Evolutionary conservation across 2,329 filamentous ascomycete genomes (phyloP), one percentile per base, ranked within the genome.

Genomic region (Grosmannia serpens): DNA sequence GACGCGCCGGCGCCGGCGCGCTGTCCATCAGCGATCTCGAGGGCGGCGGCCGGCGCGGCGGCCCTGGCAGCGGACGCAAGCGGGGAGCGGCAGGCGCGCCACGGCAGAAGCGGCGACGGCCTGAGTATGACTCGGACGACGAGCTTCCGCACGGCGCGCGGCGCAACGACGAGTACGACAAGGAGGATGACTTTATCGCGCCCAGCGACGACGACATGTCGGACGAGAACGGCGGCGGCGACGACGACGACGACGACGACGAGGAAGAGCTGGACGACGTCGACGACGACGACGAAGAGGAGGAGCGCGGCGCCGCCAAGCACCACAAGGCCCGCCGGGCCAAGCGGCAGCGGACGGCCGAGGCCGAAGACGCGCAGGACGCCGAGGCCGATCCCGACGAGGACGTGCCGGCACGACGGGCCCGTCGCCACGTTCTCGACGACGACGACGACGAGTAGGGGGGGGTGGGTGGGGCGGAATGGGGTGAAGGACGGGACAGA

Each of bases 121-220:
- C 78, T 60, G 87, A 88, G 64, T 88, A 89, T 61, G 87, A 91
- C 65, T 89, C 89, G 10, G 88, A 91, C 65, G 87, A 89, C 64
- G 87, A 88, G 60, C 76, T 85, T 41, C 82, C 83, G 20, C 78
- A 80, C 44, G 81, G 83, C 35, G 75, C 75, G 52, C 78, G 79
- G 35, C 80, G 82, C 56, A 80, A 86, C 60, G 86, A 91, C 63
- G 86, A 89, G 64, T 92, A 92, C 67, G 88, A 91, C 62, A 79
- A 86, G 67, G 87, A 87, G 38, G 88, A 92, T 66, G 88, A 86
- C 59, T 92, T 92, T 68, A 80, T 92, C 58, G 88, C 86, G 4
- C 78, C 77, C 4, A 90, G 86, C 65, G 88, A 90, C 63, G 87
- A 89, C 60, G 88, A 91, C 49, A 70, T 71, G 58, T 69, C 72